Evolutionary conservation across 176 grass and related monocot species (phyloP).

Genomic region (Puya raimondii): DNA sequence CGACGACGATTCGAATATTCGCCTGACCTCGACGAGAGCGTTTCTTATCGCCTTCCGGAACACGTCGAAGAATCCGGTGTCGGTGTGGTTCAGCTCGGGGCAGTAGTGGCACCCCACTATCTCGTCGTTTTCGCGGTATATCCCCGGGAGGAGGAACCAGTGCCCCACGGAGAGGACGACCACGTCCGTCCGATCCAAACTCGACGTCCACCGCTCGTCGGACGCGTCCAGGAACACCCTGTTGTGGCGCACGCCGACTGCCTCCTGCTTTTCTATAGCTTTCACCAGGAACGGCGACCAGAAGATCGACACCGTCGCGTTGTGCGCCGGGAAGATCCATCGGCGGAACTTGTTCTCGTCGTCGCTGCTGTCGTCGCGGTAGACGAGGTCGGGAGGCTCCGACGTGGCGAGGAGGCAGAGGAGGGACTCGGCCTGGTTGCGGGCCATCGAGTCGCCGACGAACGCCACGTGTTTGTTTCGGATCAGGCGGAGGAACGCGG

Average conservation of each 20-base stretch:
- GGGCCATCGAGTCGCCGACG: conserved; percentile 72
- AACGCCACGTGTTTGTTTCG: conserved; percentile 59
- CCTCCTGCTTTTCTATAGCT: conserved; percentile 53
- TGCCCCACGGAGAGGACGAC: conserved; percentile 62
- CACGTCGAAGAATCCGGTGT: conserved; percentile 69
- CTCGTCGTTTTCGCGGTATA: conserved; percentile 57
- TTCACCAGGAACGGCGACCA: conserved; percentile 78
- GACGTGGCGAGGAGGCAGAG: conserved; percentile 57
- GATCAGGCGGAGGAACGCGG: conserved; percentile 40
- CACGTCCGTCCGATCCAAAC: conserved; percentile 30
- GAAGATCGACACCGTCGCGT: conserved; percentile 67
- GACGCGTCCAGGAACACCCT: conserved; percentile 54
- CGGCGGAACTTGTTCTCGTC: conserved; percentile 46
- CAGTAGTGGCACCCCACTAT: conserved; percentile 80
- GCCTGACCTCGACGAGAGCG: conserved; percentile 37
- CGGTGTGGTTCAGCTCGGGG: conserved; percentile 57
- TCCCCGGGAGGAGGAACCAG: conserved; percentile 63
- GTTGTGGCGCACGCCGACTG: conserved; percentile 46
- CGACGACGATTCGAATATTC: conserved; percentile 1
- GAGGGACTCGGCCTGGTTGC: conserved; percentile 77
- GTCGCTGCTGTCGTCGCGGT: conserved; percentile 25
- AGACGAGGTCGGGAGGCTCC: conserved; percentile 31
- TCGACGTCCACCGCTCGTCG: conserved; percentile 60
- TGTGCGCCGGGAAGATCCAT: conserved; percentile 49
- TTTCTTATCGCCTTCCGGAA: conserved; percentile 37